Conservation (phyloP, 2,329 filamentous ascomycete genomes). For the Nemania sp. region DNA sequence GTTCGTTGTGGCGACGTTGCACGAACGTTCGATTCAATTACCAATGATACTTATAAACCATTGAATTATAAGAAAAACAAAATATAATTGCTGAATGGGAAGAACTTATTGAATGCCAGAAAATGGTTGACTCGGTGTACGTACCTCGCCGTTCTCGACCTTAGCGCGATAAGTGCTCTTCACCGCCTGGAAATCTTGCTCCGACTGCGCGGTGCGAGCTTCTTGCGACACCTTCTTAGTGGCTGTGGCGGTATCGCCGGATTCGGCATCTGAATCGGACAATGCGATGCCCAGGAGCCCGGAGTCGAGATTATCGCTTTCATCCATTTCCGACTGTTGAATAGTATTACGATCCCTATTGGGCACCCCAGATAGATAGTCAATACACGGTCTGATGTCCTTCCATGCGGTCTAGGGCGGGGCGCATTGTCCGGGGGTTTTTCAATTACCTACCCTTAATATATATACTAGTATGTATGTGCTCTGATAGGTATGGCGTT, state of each 20-base stretch:
- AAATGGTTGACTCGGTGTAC: conserved; percentile 35
- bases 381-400: too few relatives aligned
- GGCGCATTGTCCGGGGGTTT: not conserved
- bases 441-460: not conserved
- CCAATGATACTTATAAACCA: not conserved
- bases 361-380: too few relatives aligned
- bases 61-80: not conserved
- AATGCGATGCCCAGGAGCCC: conserved; percentile 59
- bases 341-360: not conserved
- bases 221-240: conserved; percentile 34
- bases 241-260: conserved; percentile 38
- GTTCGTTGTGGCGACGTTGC: too few relatives aligned
- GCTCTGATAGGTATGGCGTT: too few relatives aligned
- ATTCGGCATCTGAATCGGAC: conserved; percentile 54
- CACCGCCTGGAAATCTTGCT: conserved; percentile 62
- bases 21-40: not conserved
- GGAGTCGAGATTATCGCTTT: conserved; percentile 50
- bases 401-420: not conserved
- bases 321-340: conserved; percentile 46
- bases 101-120: too few relatives aligned
- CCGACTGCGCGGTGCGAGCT: conserved; percentile 56
- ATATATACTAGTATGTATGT: too few relatives aligned
- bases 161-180: conserved; percentile 60
- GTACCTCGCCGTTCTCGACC: conserved; percentile 67
- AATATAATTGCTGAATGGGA: too few relatives aligned